These are phyloP conservation scores for Boletus rubroflammeus DNA, from an alignment of 768 basidiomycete genomes.

Conservation along the genomic window DNA sequence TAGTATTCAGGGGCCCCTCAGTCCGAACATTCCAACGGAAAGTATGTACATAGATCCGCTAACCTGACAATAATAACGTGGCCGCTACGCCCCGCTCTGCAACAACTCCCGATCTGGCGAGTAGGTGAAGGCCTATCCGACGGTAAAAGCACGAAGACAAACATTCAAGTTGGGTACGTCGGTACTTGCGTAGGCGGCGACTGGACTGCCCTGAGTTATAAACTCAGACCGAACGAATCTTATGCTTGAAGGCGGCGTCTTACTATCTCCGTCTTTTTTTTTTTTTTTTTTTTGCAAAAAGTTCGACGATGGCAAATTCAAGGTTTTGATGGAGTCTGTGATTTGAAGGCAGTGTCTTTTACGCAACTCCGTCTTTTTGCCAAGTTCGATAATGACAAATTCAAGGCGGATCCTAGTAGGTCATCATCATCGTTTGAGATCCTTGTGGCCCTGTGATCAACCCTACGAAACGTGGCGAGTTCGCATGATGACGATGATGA, in stretches of 20 bases:
- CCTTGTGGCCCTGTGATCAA: conserved; percentile 46
- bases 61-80: neutral
- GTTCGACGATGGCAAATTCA: too few relatives aligned
- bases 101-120: neutral
- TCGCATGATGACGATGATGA: too few relatives aligned
- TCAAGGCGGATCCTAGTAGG: conserved; percentile 35
- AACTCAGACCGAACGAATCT: neutral
- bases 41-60: neutral
- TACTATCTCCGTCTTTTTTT: neutral
- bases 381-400: neutral
- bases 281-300: too few relatives aligned
- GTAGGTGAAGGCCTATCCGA: too few relatives aligned
- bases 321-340: too few relatives aligned
- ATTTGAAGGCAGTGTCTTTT: too few relatives aligned
- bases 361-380: too few relatives aligned
- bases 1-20: too few relatives aligned
- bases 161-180: neutral
- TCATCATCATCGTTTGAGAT: conserved; percentile 47
- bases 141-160: too few relatives aligned
- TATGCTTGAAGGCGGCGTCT: conserved; percentile 9
- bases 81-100: neutral
- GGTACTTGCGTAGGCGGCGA: neutral
- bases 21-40: too few relatives aligned
- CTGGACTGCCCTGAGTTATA: neutral
- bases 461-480: conserved; percentile 46